Percentiles rank a stretch among this genome's conserved stretches.
Evolutionary conservation across 1,284 basidiomycete genomes (phyloP).

Genomic region (Cutaneotrichosporon spelunceum): DNA sequence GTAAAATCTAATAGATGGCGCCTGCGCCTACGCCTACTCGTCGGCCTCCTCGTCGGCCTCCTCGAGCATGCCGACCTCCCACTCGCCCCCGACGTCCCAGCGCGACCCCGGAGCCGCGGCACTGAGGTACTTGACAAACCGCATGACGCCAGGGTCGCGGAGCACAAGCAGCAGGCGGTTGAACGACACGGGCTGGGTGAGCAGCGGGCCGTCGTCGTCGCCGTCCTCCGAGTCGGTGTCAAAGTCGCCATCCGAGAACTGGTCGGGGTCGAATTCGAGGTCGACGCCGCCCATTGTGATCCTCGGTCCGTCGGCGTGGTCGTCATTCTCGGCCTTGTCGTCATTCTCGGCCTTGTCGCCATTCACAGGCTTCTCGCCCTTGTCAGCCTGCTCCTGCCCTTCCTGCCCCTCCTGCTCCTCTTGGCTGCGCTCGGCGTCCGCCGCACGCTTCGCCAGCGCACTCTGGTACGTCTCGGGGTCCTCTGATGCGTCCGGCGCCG

Average conservation of each 20-base stretch:
- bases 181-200: conserved; percentile 86
- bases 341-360: neutral
- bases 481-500: conserved; percentile 85
- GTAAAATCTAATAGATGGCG: neutral
- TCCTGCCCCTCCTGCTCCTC: conserved; percentile 39
- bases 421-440: conserved; percentile 15
- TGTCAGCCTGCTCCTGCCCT: conserved; percentile 20
- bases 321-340: conserved; percentile 30
- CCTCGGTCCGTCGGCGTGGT: conserved; percentile 1
- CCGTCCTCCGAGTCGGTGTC: conserved; percentile 56
- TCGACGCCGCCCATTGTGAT: conserved; percentile 40
- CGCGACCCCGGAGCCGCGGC: conserved; percentile 78
- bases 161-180: conserved; percentile 86
- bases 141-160: conserved; percentile 88
- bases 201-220: conserved; percentile 65
- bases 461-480: conserved; percentile 91
- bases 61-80: conserved; percentile 63
- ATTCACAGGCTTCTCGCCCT: conserved; percentile 29
- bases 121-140: conserved; percentile 90
- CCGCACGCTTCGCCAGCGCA: conserved; percentile 48
- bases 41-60: conserved; percentile 51
- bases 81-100: conserved; percentile 88
- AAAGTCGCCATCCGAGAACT: conserved; percentile 51
- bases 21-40: conserved; percentile 15
- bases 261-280: conserved; percentile 51